A percentile compares a stretch with the other conserved stretches of the same genome.
phyloP scores from a whole-genome alignment of 1,284 basidiomycete genomes.

The Ustilago trichophora region DNA sequence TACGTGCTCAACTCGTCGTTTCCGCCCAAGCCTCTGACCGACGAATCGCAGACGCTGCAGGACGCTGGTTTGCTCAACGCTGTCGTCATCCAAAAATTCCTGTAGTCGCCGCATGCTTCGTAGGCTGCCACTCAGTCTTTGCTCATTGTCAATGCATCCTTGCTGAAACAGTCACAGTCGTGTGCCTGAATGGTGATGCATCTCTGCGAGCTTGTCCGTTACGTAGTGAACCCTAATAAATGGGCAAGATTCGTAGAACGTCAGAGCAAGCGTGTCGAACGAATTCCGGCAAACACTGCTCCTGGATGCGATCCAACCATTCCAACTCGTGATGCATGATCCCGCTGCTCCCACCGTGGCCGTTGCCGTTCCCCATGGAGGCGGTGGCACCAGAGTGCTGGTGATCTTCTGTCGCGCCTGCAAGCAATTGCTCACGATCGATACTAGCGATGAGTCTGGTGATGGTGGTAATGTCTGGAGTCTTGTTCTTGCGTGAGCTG shows the following conservation, averaged over 20 bases:
- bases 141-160: conserved; percentile 1
- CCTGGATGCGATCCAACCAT: conserved; percentile 50
- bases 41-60: conserved; percentile 57
- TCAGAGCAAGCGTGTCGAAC: conserved; percentile 36
- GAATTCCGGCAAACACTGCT: conserved; percentile 43
- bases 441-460: conserved; percentile 48
- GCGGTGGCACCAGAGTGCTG: too few species aligned
- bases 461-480: conserved; percentile 38
- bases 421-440: conserved; percentile 45
- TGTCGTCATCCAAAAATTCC: conserved; percentile 63
- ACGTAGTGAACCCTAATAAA: too few species aligned
- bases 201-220: too few species aligned
- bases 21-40: conserved; percentile 62
- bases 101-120: not conserved
- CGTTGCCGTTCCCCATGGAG: too few species aligned
- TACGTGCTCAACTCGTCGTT: conserved; percentile 62
- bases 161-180: too few species aligned
- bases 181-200: too few species aligned
- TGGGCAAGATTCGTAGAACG: conserved; percentile 38
- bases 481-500: conserved; percentile 18
- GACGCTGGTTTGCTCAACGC: conserved; percentile 61
- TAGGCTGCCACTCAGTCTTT: not conserved
- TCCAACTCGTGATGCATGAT: conserved; percentile 37
- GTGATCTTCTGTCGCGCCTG: conserved; percentile 30
- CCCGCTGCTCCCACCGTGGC: not conserved